Evolutionary conservation across 306 rosid species (phyloP), one percentile per base, ranked within the genome.

Genomic region (Casuarina glauca): DNA sequence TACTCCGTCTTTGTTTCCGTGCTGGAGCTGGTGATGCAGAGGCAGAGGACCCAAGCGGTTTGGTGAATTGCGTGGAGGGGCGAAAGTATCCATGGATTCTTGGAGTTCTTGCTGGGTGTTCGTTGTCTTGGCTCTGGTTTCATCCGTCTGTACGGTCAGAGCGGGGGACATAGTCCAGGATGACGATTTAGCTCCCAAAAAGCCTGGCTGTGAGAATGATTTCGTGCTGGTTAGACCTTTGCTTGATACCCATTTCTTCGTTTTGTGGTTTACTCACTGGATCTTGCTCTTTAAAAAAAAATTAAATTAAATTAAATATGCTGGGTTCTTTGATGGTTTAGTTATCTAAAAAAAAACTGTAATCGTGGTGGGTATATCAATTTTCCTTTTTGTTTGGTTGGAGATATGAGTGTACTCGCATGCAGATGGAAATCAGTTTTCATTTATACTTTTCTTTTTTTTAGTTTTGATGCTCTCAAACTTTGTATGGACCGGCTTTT

Each of bases 151-250:
- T 45, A 78, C 85, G 17, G 93, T 85, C 0, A 54, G 60, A 61
- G 94, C 91, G 54, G 99, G 97, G 51, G 97, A 93, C 84, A 90
- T 87, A 54, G 91, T 88, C 73, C 94, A 91, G 48, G 91, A 87
- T 69, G 97, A 90, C 48, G 87, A 90, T 77, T 86, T 84, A 44
- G 82, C 96, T 80, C 99, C 98, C 50, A 93, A 90, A 86, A 91
- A 91, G 80, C 97, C 98, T n/a, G 96, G 98, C 69, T 93, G 97
- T 76, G 90, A 72, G 69, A 95, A 95, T 81, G 84, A 87, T 81
- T 93, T 95, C 74, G 96, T 95, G 86, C 84, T 95, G 90, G 99
- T 95, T 84, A 78, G 43, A 48, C 42, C 68, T 80, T 83, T 35
- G 41, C 67, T 48, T 57, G 72, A 35, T 41, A 67, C 46, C 76